phyloP scores from a whole-genome alignment of 1,139 yeast species.

The Candida neerlandica region DNA sequence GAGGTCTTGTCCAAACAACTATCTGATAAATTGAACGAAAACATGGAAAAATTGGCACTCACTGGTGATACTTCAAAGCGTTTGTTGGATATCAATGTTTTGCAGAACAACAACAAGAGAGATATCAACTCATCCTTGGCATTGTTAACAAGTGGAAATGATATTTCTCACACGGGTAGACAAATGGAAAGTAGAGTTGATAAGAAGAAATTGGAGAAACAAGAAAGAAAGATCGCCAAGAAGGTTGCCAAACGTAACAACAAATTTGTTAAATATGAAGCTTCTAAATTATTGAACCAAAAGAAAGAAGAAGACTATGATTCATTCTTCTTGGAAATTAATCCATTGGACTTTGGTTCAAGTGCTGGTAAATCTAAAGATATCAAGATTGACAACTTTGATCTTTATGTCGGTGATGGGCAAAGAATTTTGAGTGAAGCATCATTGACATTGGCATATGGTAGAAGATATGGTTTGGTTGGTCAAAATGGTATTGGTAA shows the following conservation, averaged over 20 bases:
- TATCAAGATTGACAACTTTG: constrained; percentile 89
- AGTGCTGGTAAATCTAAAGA: constrained; percentile 95
- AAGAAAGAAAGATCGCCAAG: constrained; percentile 94
- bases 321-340: constrained; percentile 90
- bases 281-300: constrained; percentile 79
- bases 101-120: constrained; percentile 63
- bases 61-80: constrained; percentile 85
- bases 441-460: constrained; percentile 81
- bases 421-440: constrained; percentile 91
- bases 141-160: constrained; percentile 72
- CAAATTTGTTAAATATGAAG: constrained; percentile 87
- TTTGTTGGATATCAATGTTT: constrained; percentile 67
- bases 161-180: constrained; percentile 89
- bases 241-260: constrained; percentile 93
- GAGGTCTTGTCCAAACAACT: constrained; percentile 50
- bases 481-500: constrained; percentile 99
- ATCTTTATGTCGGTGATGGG: constrained; percentile 93
- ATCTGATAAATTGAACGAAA: constrained; percentile 59
- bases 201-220: constrained; percentile 93
- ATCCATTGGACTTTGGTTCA: constrained; percentile 89
- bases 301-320: constrained; percentile 76
- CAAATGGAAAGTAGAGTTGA: constrained; percentile 93
- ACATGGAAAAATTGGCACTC: constrained; percentile 67
- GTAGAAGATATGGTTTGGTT: constrained; percentile 94
- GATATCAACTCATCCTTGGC: constrained; percentile 74